A percentile compares a stretch with the other conserved stretches of the same genome.
Evolutionary conservation across 768 basidiomycete species (phyloP).

Genomic region (Kwoniella sp.): DNA sequence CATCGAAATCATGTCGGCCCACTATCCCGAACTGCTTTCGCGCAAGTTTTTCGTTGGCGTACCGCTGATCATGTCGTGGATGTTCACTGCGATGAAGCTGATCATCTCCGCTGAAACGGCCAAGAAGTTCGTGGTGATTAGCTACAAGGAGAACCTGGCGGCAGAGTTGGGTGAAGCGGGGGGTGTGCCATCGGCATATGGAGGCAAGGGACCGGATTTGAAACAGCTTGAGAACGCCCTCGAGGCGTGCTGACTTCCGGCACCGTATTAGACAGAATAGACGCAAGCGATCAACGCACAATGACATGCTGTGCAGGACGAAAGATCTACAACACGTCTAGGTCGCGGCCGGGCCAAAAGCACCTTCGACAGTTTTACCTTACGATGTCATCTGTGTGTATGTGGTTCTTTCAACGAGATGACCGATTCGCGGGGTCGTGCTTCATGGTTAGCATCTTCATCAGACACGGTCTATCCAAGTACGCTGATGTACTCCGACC

Average conservation of each 20-base stretch:
- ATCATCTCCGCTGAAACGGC: constrained; percentile 28
- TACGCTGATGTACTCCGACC: no score
- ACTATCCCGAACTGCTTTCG: constrained; percentile 33
- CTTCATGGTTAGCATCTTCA: no score
- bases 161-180: constrained; percentile 8
- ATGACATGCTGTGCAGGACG: no score
- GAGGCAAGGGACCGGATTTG: constrained; percentile 18
- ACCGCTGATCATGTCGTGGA: constrained; percentile 18
- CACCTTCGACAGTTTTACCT: no score
- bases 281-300: no score
- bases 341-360: no score
- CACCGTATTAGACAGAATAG: no score
- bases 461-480: no score
- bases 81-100: constrained; percentile 20
- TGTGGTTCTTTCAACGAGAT: no score
- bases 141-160: constrained; percentile 17
- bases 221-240: constrained; percentile 6
- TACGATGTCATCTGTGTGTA: no score
- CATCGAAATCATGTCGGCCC: constrained; percentile 22
- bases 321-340: no score
- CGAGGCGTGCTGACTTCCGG: background rate
- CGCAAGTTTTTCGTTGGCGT: constrained; percentile 28
- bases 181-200: constrained; percentile 18
- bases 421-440: no score
- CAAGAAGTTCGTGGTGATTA: constrained; percentile 27